Evolutionary conservation across 345 rosid genomes (phyloP).

Genomic region (Citrus reticulata): DNA sequence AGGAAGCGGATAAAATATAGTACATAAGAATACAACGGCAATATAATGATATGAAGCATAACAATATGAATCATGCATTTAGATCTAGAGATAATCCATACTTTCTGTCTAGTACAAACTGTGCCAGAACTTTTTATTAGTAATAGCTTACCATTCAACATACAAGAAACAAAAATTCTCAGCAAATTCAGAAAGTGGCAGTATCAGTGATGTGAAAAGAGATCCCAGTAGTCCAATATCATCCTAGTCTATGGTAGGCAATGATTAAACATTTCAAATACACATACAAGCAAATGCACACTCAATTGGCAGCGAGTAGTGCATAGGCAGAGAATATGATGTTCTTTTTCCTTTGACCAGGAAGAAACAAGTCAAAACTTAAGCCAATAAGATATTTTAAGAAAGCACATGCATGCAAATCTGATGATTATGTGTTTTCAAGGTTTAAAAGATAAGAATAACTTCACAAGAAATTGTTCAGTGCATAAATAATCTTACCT

Average conservation of each 20-base stretch:
- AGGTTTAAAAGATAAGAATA: not conserved
- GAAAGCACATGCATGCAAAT: not conserved
- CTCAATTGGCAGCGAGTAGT: not conserved
- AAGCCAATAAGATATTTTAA: not conserved
- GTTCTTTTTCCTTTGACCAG: not conserved
- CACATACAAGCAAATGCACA: not conserved
- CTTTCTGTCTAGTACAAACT: not conserved
- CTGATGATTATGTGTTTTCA: not conserved
- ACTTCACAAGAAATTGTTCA: not conserved
- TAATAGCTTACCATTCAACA: not conserved
- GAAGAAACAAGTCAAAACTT: not conserved
- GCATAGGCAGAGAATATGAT: not conserved
- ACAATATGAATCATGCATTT: not conserved
- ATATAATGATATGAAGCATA: not conserved
- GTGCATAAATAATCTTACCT: constrained; percentile 37
- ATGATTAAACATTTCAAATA: not conserved
- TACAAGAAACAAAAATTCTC: not conserved
- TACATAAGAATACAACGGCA: not conserved
- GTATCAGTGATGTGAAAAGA: not conserved
- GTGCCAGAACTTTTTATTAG: not conserved
- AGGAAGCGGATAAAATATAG: not conserved
- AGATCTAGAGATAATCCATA: not conserved
- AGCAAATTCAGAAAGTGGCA: not conserved
- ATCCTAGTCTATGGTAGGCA: not conserved
- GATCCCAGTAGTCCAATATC: not conserved